Percentiles rank a stretch among this genome's conserved stretches.
These are phyloP conservation scores for Fusarium tricinctum DNA, from an alignment of 2,329 filamentous ascomycete genomes.

Conservation along the genomic window DNA sequence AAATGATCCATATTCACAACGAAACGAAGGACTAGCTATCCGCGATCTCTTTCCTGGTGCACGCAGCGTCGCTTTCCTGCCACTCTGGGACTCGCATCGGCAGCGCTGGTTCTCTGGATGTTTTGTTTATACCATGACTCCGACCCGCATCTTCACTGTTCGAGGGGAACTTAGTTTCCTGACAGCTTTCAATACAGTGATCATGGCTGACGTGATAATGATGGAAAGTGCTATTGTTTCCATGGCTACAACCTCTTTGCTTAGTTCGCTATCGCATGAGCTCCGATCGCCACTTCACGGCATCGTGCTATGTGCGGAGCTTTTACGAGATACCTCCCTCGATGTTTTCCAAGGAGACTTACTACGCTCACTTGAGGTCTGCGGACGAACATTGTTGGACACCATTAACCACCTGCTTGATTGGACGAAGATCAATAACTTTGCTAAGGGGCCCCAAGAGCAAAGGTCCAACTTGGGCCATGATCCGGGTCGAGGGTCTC, in stretches of 20 bases:
- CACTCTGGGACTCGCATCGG: conserved; percentile 62
- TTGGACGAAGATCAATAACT: conserved; percentile 68
- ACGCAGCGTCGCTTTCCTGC: conserved; percentile 62
- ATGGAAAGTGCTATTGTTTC: conserved; percentile 56
- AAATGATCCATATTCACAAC: conserved; percentile 27
- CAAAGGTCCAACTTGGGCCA: not conserved
- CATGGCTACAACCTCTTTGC: conserved; percentile 68
- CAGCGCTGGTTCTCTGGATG: conserved; percentile 65
- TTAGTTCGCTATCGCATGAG: conserved; percentile 73
- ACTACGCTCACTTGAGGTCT: conserved; percentile 64
- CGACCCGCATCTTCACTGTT: conserved; percentile 60
- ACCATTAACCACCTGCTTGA: conserved; percentile 68
- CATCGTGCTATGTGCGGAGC: conserved; percentile 67
- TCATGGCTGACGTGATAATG: conserved; percentile 69
- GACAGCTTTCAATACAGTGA: conserved; percentile 65
- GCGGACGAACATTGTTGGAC: conserved; percentile 65
- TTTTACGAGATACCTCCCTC: conserved; percentile 65
- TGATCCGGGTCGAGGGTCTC: conserved; percentile 1
- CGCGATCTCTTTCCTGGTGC: conserved; percentile 58
- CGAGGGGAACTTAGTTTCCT: conserved; percentile 66
- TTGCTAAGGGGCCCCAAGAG: conserved; percentile 28
- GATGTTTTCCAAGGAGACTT: conserved; percentile 63
- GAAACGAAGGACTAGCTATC: conserved; percentile 48
- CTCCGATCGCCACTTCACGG: conserved; percentile 73
- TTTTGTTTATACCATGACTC: conserved; percentile 63